Evolutionary conservation across 352 stramenopile species (phyloP).

Genomic region (Phytophthora pinifolia): DNA sequence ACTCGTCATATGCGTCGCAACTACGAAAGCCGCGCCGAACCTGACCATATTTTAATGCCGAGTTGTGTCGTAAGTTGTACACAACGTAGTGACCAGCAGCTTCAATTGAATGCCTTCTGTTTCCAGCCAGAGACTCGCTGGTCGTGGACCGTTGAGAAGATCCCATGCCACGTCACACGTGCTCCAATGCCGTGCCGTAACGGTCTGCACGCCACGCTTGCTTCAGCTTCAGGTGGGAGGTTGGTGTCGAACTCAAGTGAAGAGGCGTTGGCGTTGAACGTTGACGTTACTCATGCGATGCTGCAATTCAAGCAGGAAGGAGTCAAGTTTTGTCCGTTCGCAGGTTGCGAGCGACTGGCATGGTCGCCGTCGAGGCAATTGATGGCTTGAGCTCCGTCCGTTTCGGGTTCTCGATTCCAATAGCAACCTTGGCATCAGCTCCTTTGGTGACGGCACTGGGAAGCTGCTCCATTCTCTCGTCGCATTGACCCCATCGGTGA

Average conservation of each 20-base stretch:
- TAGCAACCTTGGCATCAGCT: not conserved
- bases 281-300: constrained; percentile 16
- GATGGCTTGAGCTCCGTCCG: constrained; percentile 18
- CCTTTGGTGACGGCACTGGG: not conserved
- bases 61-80: not conserved
- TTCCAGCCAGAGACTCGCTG: constrained; percentile 1
- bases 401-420: constrained; percentile 12
- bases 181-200: constrained; percentile 5
- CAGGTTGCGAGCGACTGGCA: constrained; percentile 20
- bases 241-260: constrained; percentile 11
- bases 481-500: not conserved
- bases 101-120: constrained; percentile 6
- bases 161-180: constrained; percentile 28
- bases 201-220: constrained; percentile 3
- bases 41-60: constrained; percentile 2
- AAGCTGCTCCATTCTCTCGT: not conserved
- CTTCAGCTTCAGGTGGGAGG: constrained; percentile 2
- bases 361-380: not conserved
- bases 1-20: constrained; percentile 26
- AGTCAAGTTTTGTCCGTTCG: constrained; percentile 14
- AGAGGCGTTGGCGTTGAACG: constrained; percentile 14
- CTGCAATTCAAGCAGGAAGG: constrained; percentile 11
- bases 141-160: constrained; percentile 3
- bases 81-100: constrained; percentile 2
- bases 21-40: constrained; percentile 7